Percentiles rank a stretch among this genome's conserved stretches.
phyloP scores from a whole-genome alignment of 2,329 filamentous ascomycete species.

The Aspergillus uvarum region DNA sequence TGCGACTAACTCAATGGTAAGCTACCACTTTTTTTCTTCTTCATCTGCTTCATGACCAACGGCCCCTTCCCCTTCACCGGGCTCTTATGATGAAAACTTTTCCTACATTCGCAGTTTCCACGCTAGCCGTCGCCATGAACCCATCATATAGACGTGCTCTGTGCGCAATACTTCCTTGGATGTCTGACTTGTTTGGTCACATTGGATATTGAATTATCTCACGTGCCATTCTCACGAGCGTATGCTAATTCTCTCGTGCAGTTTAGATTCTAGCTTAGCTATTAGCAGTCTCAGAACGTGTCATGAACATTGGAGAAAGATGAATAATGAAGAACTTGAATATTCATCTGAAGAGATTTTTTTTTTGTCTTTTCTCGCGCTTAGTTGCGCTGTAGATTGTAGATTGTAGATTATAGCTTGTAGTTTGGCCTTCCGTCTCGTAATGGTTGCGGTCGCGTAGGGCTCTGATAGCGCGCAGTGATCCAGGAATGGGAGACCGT shows the following conservation, averaged over 20 bases:
- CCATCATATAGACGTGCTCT: constrained; percentile 35
- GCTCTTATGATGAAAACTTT: constrained; percentile 43
- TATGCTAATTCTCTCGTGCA: constrained; percentile 11
- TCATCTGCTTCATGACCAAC: constrained; percentile 17
- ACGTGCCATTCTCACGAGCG: not conserved
- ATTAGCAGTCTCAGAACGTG: not conserved
- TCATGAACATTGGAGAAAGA: too few relatives aligned
- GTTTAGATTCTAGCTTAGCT: not conserved
- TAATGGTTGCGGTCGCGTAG: too few relatives aligned
- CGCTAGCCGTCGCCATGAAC: constrained; percentile 40
- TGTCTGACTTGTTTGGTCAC: constrained; percentile 30
- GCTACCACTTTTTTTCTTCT: not conserved
- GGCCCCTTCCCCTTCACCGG: constrained; percentile 11
- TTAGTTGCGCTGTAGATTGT: not conserved
- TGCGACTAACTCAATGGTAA: constrained; percentile 1
- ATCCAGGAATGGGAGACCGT: too few relatives aligned
- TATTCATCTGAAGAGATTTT: too few relatives aligned
- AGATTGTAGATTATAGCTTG: not conserved
- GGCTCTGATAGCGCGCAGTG: too few relatives aligned
- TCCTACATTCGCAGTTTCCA: constrained; percentile 47
- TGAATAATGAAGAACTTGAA: too few relatives aligned
- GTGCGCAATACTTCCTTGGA: constrained; percentile 42
- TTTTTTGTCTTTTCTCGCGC: too few relatives aligned
- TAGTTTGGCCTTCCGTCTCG: not conserved
- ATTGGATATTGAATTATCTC: constrained; percentile 16